A percentile compares a stretch with the other conserved stretches of the same genome.
These are phyloP conservation scores for Boletus fagicola DNA, from an alignment of 768 basidiomycete species.

Conservation along the genomic window DNA sequence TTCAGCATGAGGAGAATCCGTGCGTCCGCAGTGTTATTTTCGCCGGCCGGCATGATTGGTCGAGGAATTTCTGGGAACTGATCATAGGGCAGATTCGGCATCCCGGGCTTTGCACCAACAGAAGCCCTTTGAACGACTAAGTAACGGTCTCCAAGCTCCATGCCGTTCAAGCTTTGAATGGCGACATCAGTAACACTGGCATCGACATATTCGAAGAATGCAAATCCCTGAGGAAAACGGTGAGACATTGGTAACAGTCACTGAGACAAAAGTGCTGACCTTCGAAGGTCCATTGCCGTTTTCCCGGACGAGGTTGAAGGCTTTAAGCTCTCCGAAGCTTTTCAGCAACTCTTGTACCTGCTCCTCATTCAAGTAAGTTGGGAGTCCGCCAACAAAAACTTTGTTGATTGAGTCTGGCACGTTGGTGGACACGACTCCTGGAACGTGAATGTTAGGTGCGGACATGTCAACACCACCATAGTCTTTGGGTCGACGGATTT, in stretches of 20 bases:
- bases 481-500: constrained; percentile 97
- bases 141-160: constrained; percentile 95
- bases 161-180: constrained; percentile 93
- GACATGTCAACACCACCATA: constrained; percentile 78
- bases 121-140: constrained; percentile 97
- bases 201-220: constrained; percentile 98
- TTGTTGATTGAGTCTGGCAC: constrained; percentile 98
- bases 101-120: constrained; percentile 81
- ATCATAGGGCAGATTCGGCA: constrained; percentile 68
- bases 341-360: constrained; percentile 98
- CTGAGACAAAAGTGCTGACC: constrained; percentile 40
- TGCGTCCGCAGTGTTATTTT: constrained; percentile 55
- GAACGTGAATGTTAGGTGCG: constrained; percentile 73
- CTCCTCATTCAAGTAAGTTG: constrained; percentile 94
- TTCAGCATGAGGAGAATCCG: constrained; percentile 96
- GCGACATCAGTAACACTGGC: constrained; percentile 87
- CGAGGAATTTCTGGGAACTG: constrained; percentile 81
- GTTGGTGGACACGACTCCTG: constrained; percentile 93
- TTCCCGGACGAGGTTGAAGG: constrained; percentile 97
- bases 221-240: constrained; percentile 72
- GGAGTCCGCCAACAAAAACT: constrained; percentile 94
- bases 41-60: constrained; percentile 85
- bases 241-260: neutral
- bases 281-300: constrained; percentile 86
- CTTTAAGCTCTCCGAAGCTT: constrained; percentile 95